Percentiles rank a stretch among this genome's conserved stretches.
Evolutionary conservation across 2,329 filamentous ascomycete genomes (phyloP).

Genomic region (Biscogniauxia marginata): DNA sequence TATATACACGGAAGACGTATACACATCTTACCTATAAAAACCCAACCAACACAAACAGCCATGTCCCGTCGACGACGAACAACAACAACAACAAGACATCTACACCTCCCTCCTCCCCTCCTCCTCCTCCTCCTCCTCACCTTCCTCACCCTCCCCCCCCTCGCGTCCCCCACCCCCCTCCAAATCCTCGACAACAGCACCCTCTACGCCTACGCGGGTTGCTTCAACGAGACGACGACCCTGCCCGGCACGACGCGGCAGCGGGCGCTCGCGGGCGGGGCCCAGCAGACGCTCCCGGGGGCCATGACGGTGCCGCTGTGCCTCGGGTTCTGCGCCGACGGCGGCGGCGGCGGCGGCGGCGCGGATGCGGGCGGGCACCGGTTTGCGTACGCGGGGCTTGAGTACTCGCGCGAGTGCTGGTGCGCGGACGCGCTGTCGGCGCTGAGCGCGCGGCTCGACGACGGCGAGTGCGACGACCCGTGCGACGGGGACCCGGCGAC

Average conservation of each 20-base stretch:
- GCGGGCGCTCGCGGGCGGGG: slow-evolving; percentile 46
- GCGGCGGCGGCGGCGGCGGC: slow-evolving; percentile 39
- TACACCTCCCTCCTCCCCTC: background rate
- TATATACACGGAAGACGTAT: too few relatives aligned
- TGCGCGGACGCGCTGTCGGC: slow-evolving; percentile 51
- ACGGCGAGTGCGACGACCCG: slow-evolving; percentile 47
- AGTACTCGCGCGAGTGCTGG: slow-evolving; percentile 60
- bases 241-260: slow-evolving; percentile 39
- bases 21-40: too few relatives aligned
- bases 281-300: slow-evolving; percentile 39
- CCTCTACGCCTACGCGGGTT: slow-evolving; percentile 53
- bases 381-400: slow-evolving; percentile 53
- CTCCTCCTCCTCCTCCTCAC: background rate
- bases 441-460: slow-evolving; percentile 45
- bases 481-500: slow-evolving; percentile 53
- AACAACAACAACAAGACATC: background rate
- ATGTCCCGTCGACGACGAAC: too few relatives aligned
- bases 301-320: slow-evolving; percentile 53
- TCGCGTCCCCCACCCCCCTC: background rate
- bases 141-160: background rate
- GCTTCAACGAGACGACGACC: slow-evolving; percentile 57
- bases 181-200: slow-evolving; percentile 13
- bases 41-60: too few relatives aligned
- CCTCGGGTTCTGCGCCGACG: slow-evolving; percentile 46
- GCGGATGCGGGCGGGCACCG: slow-evolving; percentile 30